Evolutionary conservation across 768 basidiomycete species (phyloP).

Genomic region (Suillus discolor): DNA sequence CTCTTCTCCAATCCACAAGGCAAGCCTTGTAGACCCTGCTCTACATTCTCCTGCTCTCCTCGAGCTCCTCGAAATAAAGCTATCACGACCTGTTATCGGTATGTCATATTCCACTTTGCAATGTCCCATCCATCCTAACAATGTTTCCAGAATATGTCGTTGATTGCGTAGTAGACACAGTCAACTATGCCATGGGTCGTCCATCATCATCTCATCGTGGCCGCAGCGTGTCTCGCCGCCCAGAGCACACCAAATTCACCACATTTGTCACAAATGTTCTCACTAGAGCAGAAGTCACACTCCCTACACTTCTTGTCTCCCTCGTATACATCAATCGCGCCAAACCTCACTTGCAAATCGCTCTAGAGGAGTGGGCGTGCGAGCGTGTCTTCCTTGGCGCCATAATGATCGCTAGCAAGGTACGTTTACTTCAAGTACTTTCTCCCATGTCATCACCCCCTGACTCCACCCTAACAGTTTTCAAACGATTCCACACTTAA

Average conservation of each 20-base stretch:
- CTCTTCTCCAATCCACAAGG: constrained; percentile 43
- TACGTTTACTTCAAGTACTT: constrained; percentile 34
- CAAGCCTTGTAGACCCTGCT: constrained; percentile 63
- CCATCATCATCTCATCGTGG: constrained; percentile 57
- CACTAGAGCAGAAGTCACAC: constrained; percentile 71
- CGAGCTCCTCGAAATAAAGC: constrained; percentile 67
- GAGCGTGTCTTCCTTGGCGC: constrained; percentile 92
- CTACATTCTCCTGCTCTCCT: constrained; percentile 67
- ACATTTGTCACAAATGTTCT: constrained; percentile 71
- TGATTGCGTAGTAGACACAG: constrained; percentile 69
- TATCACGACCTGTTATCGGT: constrained; percentile 67
- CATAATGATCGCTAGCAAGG: constrained; percentile 87
- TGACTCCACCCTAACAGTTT: constrained; percentile 48
- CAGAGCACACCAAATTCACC: constrained; percentile 59
- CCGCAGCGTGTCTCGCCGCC: constrained; percentile 46
- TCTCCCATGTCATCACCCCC: constrained; percentile 13
- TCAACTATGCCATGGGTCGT: constrained; percentile 76
- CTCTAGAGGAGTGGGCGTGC: constrained; percentile 82
- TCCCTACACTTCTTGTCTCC: constrained; percentile 66
- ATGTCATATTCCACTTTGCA: constrained; percentile 28
- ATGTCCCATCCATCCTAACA: neutral
- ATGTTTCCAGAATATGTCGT: constrained; percentile 63
- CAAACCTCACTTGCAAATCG: constrained; percentile 78
- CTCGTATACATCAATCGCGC: constrained; percentile 80
- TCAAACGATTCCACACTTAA: constrained; percentile 88